Base-by-base conservation (phyloP, 2,329 filamentous ascomycete genomes). In the Parascedosporium putredinis region DNA sequence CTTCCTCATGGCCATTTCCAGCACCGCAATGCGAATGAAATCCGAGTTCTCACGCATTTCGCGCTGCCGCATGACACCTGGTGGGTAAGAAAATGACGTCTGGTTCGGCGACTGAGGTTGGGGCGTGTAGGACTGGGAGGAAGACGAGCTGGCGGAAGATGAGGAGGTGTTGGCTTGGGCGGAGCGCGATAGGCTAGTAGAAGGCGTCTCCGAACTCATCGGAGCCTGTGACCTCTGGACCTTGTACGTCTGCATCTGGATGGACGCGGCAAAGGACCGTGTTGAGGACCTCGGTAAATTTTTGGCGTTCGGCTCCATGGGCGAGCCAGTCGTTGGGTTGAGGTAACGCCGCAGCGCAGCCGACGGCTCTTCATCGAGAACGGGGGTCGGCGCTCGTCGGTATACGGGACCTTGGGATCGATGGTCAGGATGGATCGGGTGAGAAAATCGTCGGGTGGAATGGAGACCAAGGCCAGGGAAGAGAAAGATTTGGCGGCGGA, bases 221-320 rank as follows among this genome's bases (percentile, higher is more conserved):
- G 36, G n/a, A 23, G n/a, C 36, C 53, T 67, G 69, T 24, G 71
- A 73, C 31, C 71, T 71, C 57, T 74, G 73, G 29, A 79, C 72
- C 59, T 79, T 80, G 68, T 85, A 85, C 1, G 81, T 85, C 58
- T 83, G 79, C 81, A 85, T 83, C 60, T 84, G 81, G 52, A 85
- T 84, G 2, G 81, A 84, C 23, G 81, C 79, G 12, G 79, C 82
- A 58, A 77, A 84, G 48, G 67, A 66, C 52, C 68, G 64, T 22
- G 20, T 23, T 12, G 6, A 33, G 18, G 62, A 51, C 3, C 56
- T 53, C 14, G 56, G 58, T 45, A 58, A 20, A 23, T 48, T 38
- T 6, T 42, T 33, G n/a, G 45, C 27, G 27, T 34, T 38, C 4
- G 43, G 43, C 24, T 56, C 66, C 36, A 61, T 61, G 51, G 58